Conservation (phyloP, 345 rosid species). For the Euphorbia pulcherrima region DNA sequence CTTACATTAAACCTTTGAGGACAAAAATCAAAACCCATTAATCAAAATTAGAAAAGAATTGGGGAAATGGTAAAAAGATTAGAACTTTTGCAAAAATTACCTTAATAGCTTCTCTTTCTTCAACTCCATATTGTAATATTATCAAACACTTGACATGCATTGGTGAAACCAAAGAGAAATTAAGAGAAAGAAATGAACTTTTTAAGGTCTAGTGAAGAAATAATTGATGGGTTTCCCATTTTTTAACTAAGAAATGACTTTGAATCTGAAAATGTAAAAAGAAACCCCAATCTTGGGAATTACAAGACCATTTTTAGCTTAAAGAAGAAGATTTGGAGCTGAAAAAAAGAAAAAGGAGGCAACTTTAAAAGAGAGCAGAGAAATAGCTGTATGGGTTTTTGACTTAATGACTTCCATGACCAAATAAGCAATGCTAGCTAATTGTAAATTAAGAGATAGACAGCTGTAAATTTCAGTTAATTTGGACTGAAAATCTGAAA, state of each 20-base stretch:
- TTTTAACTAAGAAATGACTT: not conserved
- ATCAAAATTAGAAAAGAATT: constrained; percentile 6
- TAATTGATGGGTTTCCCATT: constrained; percentile 15
- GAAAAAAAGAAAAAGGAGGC: not conserved
- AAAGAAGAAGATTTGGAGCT: not conserved
- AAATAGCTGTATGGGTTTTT: constrained; percentile 17
- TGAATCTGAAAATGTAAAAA: not conserved
- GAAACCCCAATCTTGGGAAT: not conserved
- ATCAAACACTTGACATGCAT: not conserved
- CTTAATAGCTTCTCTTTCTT: constrained; percentile 52
- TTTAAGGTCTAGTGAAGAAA: constrained; percentile 8
- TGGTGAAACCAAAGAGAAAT: constrained; percentile 7
- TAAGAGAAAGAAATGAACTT: constrained; percentile 3
- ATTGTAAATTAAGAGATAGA: constrained; percentile 11
- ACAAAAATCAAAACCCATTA: constrained; percentile 4
- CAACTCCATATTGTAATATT: constrained; percentile 36
- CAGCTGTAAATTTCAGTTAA: constrained; percentile 18
- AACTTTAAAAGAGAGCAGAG: constrained; percentile 6
- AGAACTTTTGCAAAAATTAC: constrained; percentile 17
- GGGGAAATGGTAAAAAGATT: constrained; percentile 11
- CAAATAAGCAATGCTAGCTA: constrained; percentile 23
- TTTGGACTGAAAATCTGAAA: not conserved
- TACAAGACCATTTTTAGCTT: not conserved
- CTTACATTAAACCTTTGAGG: constrained; percentile 40
- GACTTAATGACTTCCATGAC: constrained; percentile 33